phyloP scores from a whole-genome alignment of 2,329 filamentous ascomycete genomes.

The Chrysoporthe deuterocubensis region DNA sequence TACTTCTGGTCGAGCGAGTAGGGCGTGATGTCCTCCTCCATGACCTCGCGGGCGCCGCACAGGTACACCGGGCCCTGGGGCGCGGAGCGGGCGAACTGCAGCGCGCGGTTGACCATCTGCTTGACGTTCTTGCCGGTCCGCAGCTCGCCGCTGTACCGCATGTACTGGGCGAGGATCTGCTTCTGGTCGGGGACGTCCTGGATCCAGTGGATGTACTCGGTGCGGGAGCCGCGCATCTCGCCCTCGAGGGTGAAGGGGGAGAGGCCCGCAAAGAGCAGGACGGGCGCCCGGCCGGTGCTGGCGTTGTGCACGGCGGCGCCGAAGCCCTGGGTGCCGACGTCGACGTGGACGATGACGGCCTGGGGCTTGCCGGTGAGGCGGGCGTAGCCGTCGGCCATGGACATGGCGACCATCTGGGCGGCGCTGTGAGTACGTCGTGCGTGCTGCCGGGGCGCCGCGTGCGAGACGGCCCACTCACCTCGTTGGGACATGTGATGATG shows the following conservation, averaged over 20 bases:
- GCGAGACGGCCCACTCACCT: slow-evolving; percentile 48
- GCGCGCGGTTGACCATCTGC: slow-evolving; percentile 83
- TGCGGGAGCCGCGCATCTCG: slow-evolving; percentile 45
- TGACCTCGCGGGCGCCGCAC: slow-evolving; percentile 76
- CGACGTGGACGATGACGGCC: slow-evolving; percentile 74
- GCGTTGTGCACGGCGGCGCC: slow-evolving; percentile 75
- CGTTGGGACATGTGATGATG: slow-evolving; percentile 75
- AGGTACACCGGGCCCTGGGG: slow-evolving; percentile 83
- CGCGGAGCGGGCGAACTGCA: slow-evolving; percentile 79
- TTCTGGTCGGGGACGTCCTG: slow-evolving; percentile 48
- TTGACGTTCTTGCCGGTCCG: slow-evolving; percentile 85
- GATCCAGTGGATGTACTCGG: slow-evolving; percentile 50
- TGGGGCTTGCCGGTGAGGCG: slow-evolving; percentile 69
- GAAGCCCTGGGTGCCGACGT: slow-evolving; percentile 75
- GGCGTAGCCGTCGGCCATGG: slow-evolving; percentile 76
- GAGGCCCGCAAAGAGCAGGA: slow-evolving; percentile 52
- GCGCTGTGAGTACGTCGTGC: slow-evolving; percentile 2
- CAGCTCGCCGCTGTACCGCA: slow-evolving; percentile 80
- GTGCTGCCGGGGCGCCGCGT: too few relatives aligned
- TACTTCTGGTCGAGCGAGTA: slow-evolving; percentile 69
- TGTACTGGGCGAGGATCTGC: slow-evolving; percentile 76
- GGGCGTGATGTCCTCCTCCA: slow-evolving; percentile 82
- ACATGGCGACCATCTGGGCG: slow-evolving; percentile 72
- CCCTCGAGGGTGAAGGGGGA: slow-evolving; percentile 49
- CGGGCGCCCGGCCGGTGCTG: slow-evolving; percentile 67